Evolutionary conservation across 257 asterid species (phyloP).

Genomic region (Leptodermis oblonga): DNA sequence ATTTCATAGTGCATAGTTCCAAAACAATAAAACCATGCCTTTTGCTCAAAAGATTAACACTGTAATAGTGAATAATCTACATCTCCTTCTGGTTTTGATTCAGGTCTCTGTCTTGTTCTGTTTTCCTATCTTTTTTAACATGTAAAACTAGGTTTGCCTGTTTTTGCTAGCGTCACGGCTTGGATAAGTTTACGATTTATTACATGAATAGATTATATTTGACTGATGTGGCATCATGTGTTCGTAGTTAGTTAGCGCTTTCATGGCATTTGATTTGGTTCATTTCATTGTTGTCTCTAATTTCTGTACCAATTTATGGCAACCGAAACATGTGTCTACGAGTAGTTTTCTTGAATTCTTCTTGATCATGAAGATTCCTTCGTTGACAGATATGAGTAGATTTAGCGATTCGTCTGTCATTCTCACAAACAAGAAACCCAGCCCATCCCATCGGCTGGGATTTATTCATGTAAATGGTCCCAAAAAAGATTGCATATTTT

Average conservation of each 20-base stretch:
- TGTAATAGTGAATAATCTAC: too few relatives aligned
- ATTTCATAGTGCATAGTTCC: background rate
- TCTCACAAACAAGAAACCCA: background rate
- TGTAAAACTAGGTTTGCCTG: too few relatives aligned
- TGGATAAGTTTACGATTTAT: too few relatives aligned
- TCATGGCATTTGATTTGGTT: background rate
- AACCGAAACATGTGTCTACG: background rate
- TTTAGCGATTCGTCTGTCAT: background rate
- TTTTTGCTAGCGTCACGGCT: too few relatives aligned
- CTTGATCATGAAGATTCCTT: background rate
- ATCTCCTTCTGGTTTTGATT: too few relatives aligned
- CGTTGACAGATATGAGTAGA: background rate
- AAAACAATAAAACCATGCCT: background rate
- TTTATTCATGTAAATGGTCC: background rate
- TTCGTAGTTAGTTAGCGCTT: too few relatives aligned
- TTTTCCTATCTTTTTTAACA: too few relatives aligned
- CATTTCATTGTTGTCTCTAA: background rate
- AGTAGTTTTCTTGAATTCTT: background rate
- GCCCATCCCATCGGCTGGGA: background rate
- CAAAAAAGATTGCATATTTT: background rate
- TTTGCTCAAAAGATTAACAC: background rate
- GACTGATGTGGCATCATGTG: too few relatives aligned
- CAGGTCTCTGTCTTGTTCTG: background rate
- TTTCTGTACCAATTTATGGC: background rate
- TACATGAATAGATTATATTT: too few relatives aligned